Conservation (phyloP, 2,329 filamentous ascomycete species). For the Nannizzia gypsea region DNA sequence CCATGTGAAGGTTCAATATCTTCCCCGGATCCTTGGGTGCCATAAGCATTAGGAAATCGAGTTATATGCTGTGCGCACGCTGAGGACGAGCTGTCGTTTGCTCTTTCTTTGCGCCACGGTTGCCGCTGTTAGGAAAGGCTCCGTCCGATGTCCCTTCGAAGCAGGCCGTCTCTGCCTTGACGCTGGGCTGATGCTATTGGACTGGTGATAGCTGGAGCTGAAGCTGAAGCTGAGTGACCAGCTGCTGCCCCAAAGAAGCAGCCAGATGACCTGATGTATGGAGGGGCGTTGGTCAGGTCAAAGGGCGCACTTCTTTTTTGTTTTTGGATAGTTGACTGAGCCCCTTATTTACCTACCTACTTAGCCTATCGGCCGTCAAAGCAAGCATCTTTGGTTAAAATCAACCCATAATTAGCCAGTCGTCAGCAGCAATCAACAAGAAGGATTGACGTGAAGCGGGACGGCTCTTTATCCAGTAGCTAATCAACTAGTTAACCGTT, state of each 20-base stretch:
- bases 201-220: neutral
- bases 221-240: neutral
- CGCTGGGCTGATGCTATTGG: neutral
- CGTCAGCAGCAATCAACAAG: too few species aligned
- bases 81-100: neutral
- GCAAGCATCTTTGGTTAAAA: too few species aligned
- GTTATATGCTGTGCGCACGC: slow-evolving; percentile 1
- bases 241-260: neutral
- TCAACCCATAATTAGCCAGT: too few species aligned
- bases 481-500: neutral
- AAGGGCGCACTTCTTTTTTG: neutral
- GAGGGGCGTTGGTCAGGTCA: neutral
- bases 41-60: slow-evolving; percentile 2
- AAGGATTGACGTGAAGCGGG: neutral
- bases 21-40: neutral
- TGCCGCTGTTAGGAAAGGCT: neutral
- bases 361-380: neutral
- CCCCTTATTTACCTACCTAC: neutral
- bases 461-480: neutral
- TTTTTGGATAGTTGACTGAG: neutral
- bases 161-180: neutral
- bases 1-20: neutral
- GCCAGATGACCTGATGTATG: neutral
- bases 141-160: neutral
- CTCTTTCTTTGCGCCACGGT: neutral